Conservation (phyloP, 164 flowering plant genomes). For the Stephania cephalantha region DNA sequence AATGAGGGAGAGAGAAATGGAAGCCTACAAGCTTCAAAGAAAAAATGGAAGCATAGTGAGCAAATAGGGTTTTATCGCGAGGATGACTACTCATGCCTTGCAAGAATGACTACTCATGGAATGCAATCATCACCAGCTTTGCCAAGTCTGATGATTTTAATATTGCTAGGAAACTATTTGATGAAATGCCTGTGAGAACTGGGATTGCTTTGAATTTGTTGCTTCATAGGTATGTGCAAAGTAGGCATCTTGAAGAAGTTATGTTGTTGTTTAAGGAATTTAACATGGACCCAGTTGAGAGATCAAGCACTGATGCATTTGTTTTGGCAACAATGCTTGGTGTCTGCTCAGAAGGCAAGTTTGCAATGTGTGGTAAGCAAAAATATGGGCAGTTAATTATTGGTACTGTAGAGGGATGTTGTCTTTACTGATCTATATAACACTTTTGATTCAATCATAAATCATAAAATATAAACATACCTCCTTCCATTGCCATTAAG, state of each 20-base stretch:
- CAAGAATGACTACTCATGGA: slow-evolving; percentile 68
- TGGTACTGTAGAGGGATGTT: slow-evolving; percentile 33
- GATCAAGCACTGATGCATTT: slow-evolving; percentile 30
- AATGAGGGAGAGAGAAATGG: no score
- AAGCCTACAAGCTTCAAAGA: no score
- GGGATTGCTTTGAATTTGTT: slow-evolving; percentile 56
- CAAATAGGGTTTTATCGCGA: no score
- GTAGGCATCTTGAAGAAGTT: slow-evolving; percentile 40
- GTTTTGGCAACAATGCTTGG: slow-evolving; percentile 51
- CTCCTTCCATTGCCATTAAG: no score
- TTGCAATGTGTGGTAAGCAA: slow-evolving; percentile 53
- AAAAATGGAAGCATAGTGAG: no score
- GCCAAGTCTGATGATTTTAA: slow-evolving; percentile 39
- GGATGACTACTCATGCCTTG: no score
- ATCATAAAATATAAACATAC: no score
- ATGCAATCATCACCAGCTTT: slow-evolving; percentile 42
- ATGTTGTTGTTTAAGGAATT: slow-evolving; percentile 48
- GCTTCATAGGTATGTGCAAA: slow-evolving; percentile 45
- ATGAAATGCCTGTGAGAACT: slow-evolving; percentile 58
- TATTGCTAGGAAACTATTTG: slow-evolving; percentile 38
- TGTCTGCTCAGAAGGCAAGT: slow-evolving; percentile 41
- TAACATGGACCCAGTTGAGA: slow-evolving; percentile 17
- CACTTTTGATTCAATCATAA: no score
- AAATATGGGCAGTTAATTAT: slow-evolving; percentile 46
- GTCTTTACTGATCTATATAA: no score